Percentiles rank a stretch among this genome's conserved stretches.
Evolutionary conservation across 805 yeast species (phyloP).

Genomic region (Monosporozyma solicola): DNA sequence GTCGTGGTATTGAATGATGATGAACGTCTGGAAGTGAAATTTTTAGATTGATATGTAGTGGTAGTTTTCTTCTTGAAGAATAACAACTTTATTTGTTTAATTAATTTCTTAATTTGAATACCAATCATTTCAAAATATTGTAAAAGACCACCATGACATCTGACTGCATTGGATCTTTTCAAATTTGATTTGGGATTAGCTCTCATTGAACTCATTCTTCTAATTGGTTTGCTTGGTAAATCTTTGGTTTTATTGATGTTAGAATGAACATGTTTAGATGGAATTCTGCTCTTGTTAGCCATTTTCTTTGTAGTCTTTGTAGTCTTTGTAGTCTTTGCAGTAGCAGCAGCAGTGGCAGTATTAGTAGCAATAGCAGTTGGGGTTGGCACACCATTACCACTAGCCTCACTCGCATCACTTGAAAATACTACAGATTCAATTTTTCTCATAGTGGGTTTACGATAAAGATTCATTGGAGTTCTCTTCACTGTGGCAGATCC

Average conservation of each 20-base stretch:
- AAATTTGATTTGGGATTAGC: conserved; percentile 4
- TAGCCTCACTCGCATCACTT: background rate
- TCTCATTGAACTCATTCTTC: background rate
- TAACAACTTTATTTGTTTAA: conserved; percentile 23
- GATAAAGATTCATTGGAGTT: conserved; percentile 3
- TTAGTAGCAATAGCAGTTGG: background rate
- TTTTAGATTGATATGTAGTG: background rate
- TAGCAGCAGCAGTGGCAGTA: background rate
- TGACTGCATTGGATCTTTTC: conserved; percentile 29
- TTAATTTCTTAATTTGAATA: conserved; percentile 15
- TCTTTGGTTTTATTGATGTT: background rate
- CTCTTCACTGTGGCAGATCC: conserved; percentile 14
- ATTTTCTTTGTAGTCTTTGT: background rate
- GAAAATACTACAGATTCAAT: conserved; percentile 4
- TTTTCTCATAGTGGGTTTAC: conserved; percentile 14
- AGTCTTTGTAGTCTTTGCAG: background rate
- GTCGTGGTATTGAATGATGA: background rate
- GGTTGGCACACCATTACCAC: background rate
- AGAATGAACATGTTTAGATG: background rate
- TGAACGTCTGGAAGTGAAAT: background rate
- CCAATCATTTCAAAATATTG: conserved; percentile 25
- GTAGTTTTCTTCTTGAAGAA: conserved; percentile 14
- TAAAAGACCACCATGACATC: conserved; percentile 33
- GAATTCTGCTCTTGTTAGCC: background rate
- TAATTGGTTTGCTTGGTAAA: background rate